Base-by-base conservation (phyloP, 2,329 filamentous ascomycete genomes). In the Aspergillus clavatus region DNA sequence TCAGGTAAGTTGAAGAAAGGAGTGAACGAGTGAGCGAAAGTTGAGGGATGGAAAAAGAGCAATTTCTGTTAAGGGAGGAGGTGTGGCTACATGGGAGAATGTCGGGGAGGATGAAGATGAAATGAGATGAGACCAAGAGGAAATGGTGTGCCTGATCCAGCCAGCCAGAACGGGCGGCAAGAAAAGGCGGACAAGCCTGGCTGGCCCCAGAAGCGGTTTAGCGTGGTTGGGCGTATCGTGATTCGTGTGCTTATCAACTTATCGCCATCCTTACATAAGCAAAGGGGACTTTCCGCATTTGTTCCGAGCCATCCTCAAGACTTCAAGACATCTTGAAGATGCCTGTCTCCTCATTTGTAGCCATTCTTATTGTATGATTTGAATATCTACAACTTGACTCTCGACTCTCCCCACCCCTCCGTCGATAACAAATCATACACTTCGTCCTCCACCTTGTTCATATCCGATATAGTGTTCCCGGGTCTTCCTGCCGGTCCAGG, bases 351-450 rank as follows among this genome's bases (percentile, higher is more conserved):
- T n/a, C n/a, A n/a, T n/a, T n/a, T n/a, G n/a, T n/a, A n/a, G n/a
- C 19, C n/a, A 38, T 10, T 46, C 50, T 14, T 31, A 36, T 14
- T 12, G 46, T 31, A 18, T 43, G 36, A 41, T 18, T 38, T 18
- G 7, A 19, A 27, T n/a, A n/a, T n/a, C 37, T 52, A 63, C 43
- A 57, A 24, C 4, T 18, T 18, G 16, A 1, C 10, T 46, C 61
- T 65, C 23, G 61, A 45, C 49, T 62, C 62, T 22, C 76, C 76
- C 78, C 78, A 81, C 41, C 71, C 73, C 21, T 67, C 62, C 51
- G 71, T 56, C 23, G 57, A 67, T 54, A 82, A 52, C 65, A 74
- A 66, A 22, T 53, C 66, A 60, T 71, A 75, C n/a, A 77, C 71
- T 53, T 79, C 76, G n/a, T 70, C 65, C 43, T 71, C 65, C n/a